Evolutionary conservation across 2,329 filamentous ascomycete genomes (phyloP).

Genomic region (Penicillium frequentans): DNA sequence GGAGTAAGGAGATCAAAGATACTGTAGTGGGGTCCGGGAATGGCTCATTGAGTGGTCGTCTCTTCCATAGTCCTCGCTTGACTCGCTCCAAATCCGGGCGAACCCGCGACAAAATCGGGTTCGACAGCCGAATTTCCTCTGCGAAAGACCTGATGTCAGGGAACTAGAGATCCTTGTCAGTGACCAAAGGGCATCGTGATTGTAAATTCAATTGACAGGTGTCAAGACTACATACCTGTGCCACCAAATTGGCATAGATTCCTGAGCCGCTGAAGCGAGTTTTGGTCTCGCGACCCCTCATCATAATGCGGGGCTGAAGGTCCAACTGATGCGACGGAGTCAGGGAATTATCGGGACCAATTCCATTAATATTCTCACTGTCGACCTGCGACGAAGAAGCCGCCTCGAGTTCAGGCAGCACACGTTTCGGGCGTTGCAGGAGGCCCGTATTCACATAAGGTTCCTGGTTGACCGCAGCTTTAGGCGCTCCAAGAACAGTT

Average conservation of each 20-base stretch:
- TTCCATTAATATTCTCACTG: conserved; percentile 12
- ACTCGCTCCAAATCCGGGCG: conserved; percentile 35
- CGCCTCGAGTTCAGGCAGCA: conserved; percentile 2
- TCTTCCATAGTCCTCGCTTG: conserved; percentile 33
- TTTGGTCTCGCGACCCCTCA: conserved; percentile 39
- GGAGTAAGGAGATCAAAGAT: conserved; percentile 35
- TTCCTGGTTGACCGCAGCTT: conserved; percentile 34
- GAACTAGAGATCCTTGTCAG: conserved; percentile 32
- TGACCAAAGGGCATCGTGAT: not conserved
- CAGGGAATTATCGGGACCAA: conserved; percentile 21
- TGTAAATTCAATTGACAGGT: not conserved
- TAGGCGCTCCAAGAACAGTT: conserved; percentile 36
- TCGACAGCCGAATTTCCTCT: conserved; percentile 37
- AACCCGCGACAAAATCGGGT: conserved; percentile 35
- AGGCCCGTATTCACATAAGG: conserved; percentile 29
- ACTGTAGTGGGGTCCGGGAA: conserved; percentile 30
- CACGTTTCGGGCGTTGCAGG: conserved; percentile 27
- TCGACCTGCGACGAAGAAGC: conserved; percentile 8
- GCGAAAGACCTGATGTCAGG: conserved; percentile 38
- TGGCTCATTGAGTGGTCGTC: conserved; percentile 28
- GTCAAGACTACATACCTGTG: conserved; percentile 32
- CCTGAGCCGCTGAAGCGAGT: conserved; percentile 44
- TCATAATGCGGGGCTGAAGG: conserved; percentile 35
- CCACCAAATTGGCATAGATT: conserved; percentile 40
- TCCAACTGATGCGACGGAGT: conserved; percentile 35